phyloP scores from a whole-genome alignment of 2,329 filamentous ascomycete genomes.

The Fusarium lateritium region DNA sequence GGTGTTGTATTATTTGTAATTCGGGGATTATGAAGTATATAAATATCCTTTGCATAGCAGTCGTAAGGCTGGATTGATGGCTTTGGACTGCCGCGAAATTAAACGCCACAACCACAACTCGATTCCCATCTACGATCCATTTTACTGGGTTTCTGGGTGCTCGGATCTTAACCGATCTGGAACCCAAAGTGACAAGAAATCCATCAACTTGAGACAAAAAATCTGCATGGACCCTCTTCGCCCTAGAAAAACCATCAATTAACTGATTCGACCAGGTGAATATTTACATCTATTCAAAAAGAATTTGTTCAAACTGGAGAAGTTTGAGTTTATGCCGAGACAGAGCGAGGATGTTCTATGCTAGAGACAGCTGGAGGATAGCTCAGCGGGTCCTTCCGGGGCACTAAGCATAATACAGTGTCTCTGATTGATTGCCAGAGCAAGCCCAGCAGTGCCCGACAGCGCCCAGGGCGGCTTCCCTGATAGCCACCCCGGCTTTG shows the following conservation, averaged over 20 bases:
- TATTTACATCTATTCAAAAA: conserved; percentile 23
- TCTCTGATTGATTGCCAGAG: conserved; percentile 47
- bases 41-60: background rate
- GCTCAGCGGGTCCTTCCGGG: conserved; percentile 48
- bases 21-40: conserved; percentile 1
- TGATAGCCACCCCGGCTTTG: conserved; percentile 36
- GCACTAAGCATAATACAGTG: conserved; percentile 50
- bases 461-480: conserved; percentile 32
- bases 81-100: background rate
- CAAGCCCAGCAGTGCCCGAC: conserved; percentile 24
- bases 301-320: conserved; percentile 22
- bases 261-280: conserved; percentile 12
- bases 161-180: conserved; percentile 9
- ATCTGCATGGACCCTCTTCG: background rate
- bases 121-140: too few relatives aligned
- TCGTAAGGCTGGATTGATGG: conserved; percentile 2
- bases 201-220: background rate
- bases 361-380: conserved; percentile 29
- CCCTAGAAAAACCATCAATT: conserved; percentile 7
- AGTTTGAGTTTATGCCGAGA: conserved; percentile 47
- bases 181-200: background rate
- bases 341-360: conserved; percentile 42
- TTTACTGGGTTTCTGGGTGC: background rate
- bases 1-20: conserved; percentile 4
- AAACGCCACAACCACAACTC: background rate